Evolutionary conservation across 2,329 filamentous ascomycete genomes (phyloP).

Genomic region (Exophiala oligosperma): DNA sequence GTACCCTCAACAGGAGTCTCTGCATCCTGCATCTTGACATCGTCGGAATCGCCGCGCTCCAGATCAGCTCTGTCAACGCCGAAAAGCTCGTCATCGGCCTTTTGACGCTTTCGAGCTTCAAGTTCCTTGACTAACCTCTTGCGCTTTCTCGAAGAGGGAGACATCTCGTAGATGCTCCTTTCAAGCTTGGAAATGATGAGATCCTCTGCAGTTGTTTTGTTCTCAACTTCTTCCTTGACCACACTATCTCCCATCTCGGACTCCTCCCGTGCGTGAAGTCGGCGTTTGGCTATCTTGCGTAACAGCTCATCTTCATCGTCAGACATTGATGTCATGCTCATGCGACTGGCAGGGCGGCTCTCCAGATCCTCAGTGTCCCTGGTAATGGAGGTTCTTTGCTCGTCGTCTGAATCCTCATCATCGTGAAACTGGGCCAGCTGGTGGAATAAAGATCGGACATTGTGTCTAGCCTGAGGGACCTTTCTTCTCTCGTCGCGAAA

Average conservation of each 20-base stretch:
- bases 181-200: constrained; percentile 31
- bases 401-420: constrained; percentile 87
- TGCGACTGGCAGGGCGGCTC: constrained; percentile 75
- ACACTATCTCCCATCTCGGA: constrained; percentile 29
- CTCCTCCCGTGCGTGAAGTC: constrained; percentile 27
- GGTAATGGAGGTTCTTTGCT: constrained; percentile 65
- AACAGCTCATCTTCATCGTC: constrained; percentile 52
- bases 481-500: constrained; percentile 70
- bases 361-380: constrained; percentile 84
- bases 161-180: constrained; percentile 48
- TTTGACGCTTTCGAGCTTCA: constrained; percentile 73
- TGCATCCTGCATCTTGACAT: constrained; percentile 37
- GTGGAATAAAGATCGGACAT: constrained; percentile 78
- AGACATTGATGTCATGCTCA: constrained; percentile 54
- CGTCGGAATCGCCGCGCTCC: constrained; percentile 53
- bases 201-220: constrained; percentile 26
- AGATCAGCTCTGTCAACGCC: constrained; percentile 59
- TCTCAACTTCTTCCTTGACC: constrained; percentile 29
- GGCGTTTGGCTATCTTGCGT: constrained; percentile 27
- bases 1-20: constrained; percentile 38
- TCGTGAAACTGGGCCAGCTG: constrained; percentile 71
- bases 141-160: constrained; percentile 64
- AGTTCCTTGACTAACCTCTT: constrained; percentile 72
- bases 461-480: constrained; percentile 58
- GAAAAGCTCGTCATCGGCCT: constrained; percentile 81